Conservation (phyloP, 2,329 filamentous ascomycete genomes). For the Calonectria crousiana region DNA sequence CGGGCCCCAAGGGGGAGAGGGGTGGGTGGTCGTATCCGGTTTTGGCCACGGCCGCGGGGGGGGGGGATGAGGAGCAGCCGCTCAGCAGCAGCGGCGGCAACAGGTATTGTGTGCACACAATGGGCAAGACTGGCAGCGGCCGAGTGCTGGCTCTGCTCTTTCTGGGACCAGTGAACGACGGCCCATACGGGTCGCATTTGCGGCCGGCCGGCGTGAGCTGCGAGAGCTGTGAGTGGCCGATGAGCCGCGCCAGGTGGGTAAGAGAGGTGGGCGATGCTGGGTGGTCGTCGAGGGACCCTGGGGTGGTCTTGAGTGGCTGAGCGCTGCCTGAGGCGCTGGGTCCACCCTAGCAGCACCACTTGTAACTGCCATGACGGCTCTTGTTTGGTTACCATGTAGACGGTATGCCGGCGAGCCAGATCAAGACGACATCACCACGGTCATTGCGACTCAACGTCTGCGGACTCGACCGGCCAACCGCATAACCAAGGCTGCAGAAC, state of each 20-base stretch:
- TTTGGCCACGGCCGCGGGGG: neutral
- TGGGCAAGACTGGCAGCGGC: neutral
- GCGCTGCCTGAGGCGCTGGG: constrained; percentile 29
- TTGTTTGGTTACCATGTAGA: neutral
- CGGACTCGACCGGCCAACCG: neutral
- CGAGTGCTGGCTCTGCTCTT: neutral
- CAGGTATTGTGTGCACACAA: neutral
- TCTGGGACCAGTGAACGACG: neutral
- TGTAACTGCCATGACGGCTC: neutral
- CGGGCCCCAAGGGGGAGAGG: neutral
- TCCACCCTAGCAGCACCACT: constrained; percentile 3
- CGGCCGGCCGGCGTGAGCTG: constrained; percentile 23
- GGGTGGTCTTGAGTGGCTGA: constrained; percentile 33
- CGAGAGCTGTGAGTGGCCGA: constrained; percentile 38
- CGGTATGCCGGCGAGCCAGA: neutral
- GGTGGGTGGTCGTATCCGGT: neutral
- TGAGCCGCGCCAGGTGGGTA: constrained; percentile 33
- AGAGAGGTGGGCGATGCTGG: constrained; percentile 16
- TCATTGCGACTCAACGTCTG: neutral
- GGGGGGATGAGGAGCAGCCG: constrained; percentile 7
- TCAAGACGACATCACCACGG: neutral
- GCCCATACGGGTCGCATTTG: constrained; percentile 15
- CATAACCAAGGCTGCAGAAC: neutral
- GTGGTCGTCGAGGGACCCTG: constrained; percentile 4
- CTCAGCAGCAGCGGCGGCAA: neutral